These are phyloP conservation scores for Ogataea angusta DNA, from an alignment of 805 yeast species.

Conservation along the genomic window DNA sequence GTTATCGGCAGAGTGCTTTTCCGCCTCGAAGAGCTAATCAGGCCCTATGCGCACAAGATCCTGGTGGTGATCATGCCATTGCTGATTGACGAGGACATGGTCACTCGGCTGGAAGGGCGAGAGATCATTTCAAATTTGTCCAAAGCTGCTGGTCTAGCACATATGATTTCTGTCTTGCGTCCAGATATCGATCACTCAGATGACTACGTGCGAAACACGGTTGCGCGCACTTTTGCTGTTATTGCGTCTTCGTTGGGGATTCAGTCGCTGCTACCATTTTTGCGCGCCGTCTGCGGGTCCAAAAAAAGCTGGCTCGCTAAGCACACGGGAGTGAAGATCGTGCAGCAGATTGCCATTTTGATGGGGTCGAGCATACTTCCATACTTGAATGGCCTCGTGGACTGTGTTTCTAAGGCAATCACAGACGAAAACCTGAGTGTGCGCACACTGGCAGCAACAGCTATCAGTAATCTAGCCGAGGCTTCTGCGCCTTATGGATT, in stretches of 20 bases:
- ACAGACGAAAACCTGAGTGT: slow-evolving; percentile 68
- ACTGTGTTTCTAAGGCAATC: slow-evolving; percentile 54
- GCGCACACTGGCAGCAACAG: slow-evolving; percentile 65
- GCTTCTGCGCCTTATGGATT: slow-evolving; percentile 85
- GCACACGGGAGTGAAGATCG: slow-evolving; percentile 73
- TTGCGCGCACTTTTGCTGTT: slow-evolving; percentile 79
- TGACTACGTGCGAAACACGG: slow-evolving; percentile 72
- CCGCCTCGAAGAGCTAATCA: slow-evolving; percentile 58
- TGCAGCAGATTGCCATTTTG: slow-evolving; percentile 70
- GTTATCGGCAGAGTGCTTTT: slow-evolving; percentile 66
- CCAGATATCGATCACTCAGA: slow-evolving; percentile 82
- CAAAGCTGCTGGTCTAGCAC: slow-evolving; percentile 77
- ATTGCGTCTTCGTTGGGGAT: slow-evolving; percentile 79
- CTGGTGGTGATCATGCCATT: slow-evolving; percentile 75
- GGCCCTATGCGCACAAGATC: slow-evolving; percentile 73
- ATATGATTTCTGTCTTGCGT: slow-evolving; percentile 72
- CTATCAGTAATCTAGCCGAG: slow-evolving; percentile 74
- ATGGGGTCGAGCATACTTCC: slow-evolving; percentile 77
- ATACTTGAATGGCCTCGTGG: slow-evolving; percentile 60
- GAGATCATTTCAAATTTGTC: slow-evolving; percentile 74
- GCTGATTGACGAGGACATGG: slow-evolving; percentile 71
- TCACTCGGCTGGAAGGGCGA: slow-evolving; percentile 73
- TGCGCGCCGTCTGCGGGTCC: slow-evolving; percentile 74
- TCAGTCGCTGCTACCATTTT: slow-evolving; percentile 67
- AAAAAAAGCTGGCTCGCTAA: slow-evolving; percentile 78